Evolutionary conservation across 129 eudicot genomes (phyloP), one percentile per base, ranked within the genome.

Genomic region (Cynara cardunculus): DNA sequence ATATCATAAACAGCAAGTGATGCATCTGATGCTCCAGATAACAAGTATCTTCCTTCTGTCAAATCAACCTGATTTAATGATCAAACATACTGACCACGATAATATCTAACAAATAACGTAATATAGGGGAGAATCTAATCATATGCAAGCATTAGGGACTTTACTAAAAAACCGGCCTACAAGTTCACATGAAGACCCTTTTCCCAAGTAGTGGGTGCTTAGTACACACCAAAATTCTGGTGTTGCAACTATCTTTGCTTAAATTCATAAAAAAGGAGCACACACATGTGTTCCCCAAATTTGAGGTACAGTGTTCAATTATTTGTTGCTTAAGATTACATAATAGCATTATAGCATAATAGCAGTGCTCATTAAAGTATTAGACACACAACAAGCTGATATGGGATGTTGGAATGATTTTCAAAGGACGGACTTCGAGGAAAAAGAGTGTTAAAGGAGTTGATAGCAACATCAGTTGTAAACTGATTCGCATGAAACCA

Each of bases 41-140:
- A 82, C 81, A 95, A 82, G 76, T 95, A 95, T 80, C 99, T 86
- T 61, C 97, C 97, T 89, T 95, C 99, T 85, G 97, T 95, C 94
- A 95, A 91, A 92, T 95, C 99, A 92, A 92, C 97, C 99, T 95
- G 95, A 89, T 88, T 83, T 89, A 80, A 79, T 87, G 91, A 90
- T 88, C 90, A 90, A 82, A 90, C 88, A 71, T 30, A 59, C 80
- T 73, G 89, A 78, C 81, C 85, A 79, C 77, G 69, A 78, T 77
- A 11, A 69, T 24, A 32, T 76, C 77, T 26, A 53, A 37, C 8
- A 82, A 24, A n/a, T n/a, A 53, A 82, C 4, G 7, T 75, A 76
- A 56, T 3, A 16, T 25, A 6, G 8, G 69, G 30, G 24, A 24
- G 18, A 69, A 46, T 22, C 19, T 32, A 49, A 28, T 46, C 21